Evolutionary conservation across 2,329 filamentous ascomycete species (phyloP).

Genomic region (Ceratocystis destructans): DNA sequence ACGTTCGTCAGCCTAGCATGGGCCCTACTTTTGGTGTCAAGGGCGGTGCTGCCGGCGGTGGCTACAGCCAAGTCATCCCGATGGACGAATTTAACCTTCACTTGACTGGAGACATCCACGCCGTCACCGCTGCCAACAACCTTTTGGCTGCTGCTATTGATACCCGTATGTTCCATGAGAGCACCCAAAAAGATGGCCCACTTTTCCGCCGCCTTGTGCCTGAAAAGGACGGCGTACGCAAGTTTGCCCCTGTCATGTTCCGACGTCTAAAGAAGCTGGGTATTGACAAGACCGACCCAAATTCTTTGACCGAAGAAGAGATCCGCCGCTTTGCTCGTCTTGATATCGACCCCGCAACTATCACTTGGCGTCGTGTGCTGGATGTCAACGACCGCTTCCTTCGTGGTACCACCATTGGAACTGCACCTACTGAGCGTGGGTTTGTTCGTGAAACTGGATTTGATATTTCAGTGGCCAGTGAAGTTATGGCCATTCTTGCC

Average conservation of each 20-base stretch:
- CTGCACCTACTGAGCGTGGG: conserved; percentile 80
- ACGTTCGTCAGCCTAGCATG: conserved; percentile 92
- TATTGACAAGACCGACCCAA: conserved; percentile 85
- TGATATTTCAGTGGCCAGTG: conserved; percentile 93
- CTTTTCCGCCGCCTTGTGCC: conserved; percentile 83
- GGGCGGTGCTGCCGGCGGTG: conserved; percentile 89
- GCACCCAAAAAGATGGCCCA: conserved; percentile 79
- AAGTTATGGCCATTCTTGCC: conserved; percentile 96
- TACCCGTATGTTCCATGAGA: conserved; percentile 96
- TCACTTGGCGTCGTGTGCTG: conserved; percentile 90
- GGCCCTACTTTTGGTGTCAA: conserved; percentile 98
- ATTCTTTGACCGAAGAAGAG: conserved; percentile 83
- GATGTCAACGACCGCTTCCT: conserved; percentile 96
- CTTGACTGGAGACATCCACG: conserved; percentile 93
- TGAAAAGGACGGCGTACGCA: conserved; percentile 73
- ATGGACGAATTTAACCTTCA: conserved; percentile 99
- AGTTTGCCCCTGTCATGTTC: conserved; percentile 84
- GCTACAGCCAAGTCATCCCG: conserved; percentile 97
- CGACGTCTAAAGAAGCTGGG: conserved; percentile 88
- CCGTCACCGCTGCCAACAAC: conserved; percentile 94
- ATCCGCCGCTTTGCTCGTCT: conserved; percentile 77
- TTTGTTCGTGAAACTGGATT: conserved; percentile 81
- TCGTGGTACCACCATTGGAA: conserved; percentile 75
- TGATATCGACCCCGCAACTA: conserved; percentile 91
- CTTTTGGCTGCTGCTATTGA: conserved; percentile 91